Percentiles rank a stretch among this genome's conserved stretches.
phyloP scores from a whole-genome alignment of 2,329 filamentous ascomycete species.

The Microcyclosporella mali region DNA sequence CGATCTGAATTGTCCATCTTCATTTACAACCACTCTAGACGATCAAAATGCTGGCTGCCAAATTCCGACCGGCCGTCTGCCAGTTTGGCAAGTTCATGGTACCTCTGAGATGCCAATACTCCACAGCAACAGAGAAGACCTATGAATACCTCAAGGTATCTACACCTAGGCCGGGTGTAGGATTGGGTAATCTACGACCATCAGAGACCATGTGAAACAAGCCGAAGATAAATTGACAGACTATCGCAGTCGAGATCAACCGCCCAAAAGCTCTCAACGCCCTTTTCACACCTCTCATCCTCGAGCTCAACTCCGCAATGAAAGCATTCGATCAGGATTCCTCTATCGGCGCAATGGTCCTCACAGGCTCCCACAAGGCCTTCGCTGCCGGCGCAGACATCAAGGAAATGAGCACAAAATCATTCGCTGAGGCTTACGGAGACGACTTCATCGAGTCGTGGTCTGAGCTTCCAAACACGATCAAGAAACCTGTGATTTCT shows the following conservation, averaged over 20 bases:
- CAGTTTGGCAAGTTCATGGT: conserved; percentile 54
- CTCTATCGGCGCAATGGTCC: conserved; percentile 66
- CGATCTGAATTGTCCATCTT: no score
- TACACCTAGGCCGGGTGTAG: conserved; percentile 79
- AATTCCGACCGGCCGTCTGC: conserved; percentile 54
- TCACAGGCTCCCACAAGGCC: conserved; percentile 83
- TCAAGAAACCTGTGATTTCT: conserved; percentile 92
- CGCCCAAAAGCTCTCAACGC: conserved; percentile 94
- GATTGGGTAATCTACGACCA: conserved; percentile 58
- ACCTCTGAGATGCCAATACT: conserved; percentile 50
- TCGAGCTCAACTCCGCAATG: conserved; percentile 78
- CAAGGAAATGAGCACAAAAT: conserved; percentile 95
- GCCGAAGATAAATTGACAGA: conserved; percentile 3
- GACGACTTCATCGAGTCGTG: conserved; percentile 91
- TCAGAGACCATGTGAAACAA: neutral
- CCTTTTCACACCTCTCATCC: conserved; percentile 82
- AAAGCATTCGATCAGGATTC: conserved; percentile 62
- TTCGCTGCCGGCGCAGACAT: conserved; percentile 97
- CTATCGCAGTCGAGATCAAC: conserved; percentile 71
- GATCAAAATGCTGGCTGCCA: conserved; percentile 25
- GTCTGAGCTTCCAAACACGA: conserved; percentile 73
- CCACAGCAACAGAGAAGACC: conserved; percentile 40
- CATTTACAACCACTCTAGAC: no score
- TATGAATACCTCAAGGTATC: conserved; percentile 83
- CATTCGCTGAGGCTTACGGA: conserved; percentile 81